Percentiles rank a stretch among this genome's conserved stretches.
Evolutionary conservation across 2,329 filamentous ascomycete genomes (phyloP).

Genomic region (Alternaria sp.): DNA sequence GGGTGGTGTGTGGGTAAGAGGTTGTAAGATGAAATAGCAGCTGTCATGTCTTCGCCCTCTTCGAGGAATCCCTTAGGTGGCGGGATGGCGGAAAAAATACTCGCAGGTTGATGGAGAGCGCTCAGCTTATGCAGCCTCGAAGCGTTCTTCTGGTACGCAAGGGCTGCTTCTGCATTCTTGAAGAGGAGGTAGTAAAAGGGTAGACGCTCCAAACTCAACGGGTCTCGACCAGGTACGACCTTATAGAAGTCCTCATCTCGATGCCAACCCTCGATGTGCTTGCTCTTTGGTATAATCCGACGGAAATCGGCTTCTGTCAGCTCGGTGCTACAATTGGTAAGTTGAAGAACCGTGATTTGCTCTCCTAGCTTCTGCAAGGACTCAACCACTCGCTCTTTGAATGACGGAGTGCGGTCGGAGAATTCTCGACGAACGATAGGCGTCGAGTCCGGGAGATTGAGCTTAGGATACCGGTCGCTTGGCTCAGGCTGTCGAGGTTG

Average conservation of each 20-base stretch:
- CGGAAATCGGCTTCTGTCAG: conserved; percentile 75
- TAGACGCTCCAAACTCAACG: conserved; percentile 67
- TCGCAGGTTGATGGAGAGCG: conserved; percentile 55
- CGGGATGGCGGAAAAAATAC: conserved; percentile 55
- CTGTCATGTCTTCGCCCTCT: conserved; percentile 58
- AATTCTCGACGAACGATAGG: conserved; percentile 22
- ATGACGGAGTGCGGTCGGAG: conserved; percentile 12
- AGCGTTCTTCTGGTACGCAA: conserved; percentile 67
- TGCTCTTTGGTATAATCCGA: conserved; percentile 68
- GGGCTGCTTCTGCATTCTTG: conserved; percentile 65
- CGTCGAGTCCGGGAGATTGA: conserved; percentile 33
- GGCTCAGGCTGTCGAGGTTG: conserved; percentile 25
- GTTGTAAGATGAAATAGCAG: conserved; percentile 58
- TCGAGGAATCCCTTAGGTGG: conserved; percentile 55
- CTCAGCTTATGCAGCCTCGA: conserved; percentile 61
- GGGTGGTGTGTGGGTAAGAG: conserved; percentile 48
- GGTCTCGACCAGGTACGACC: conserved; percentile 71
- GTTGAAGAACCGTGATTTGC: conserved; percentile 59
- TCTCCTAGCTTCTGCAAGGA: conserved; percentile 39
- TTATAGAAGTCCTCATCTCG: conserved; percentile 65
- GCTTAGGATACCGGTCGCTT: conserved; percentile 40
- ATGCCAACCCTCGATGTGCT: conserved; percentile 73
- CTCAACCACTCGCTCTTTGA: conserved; percentile 33
- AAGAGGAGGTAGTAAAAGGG: conserved; percentile 77
- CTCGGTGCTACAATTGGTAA: conserved; percentile 60